Evolutionary conservation across 495 filamentous ascomycete species (phyloP), one percentile per base, ranked within the genome.

Genomic region (Hyaloscypha finlandica): DNA sequence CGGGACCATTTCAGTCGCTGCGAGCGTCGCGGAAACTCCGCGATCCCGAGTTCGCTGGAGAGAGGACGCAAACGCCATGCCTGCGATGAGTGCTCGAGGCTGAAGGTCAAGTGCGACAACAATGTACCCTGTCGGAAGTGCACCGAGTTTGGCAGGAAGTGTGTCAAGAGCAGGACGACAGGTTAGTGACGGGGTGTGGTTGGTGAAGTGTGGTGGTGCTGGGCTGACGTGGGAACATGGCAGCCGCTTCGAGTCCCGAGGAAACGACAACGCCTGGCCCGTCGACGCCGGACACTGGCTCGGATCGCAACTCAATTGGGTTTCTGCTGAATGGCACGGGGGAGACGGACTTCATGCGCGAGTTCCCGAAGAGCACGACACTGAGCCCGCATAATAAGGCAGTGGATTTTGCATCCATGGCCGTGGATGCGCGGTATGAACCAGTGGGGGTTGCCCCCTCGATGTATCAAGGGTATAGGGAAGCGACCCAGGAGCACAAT

Each of bases 21-120:
- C 35, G 72, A 74, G 37, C 58, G 58, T 1, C 52, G 72, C 0
- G 72, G 72, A 11, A 66, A 48, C 22, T 69, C 61, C 9, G 64
- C 66, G 4, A 74, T 74, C 31, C 72, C 72, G 16, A 69, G 58
- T 32, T 66, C 65, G 3, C 56, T 70, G 8, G 72, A 74, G 45
- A n/a, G 72, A 31, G 72, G 72, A 8, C 63, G 72, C 3, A 74
- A 74, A 54, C 45, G 69, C 29, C 72, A 74, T 59, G 72, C 72
- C 6, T 74, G 69, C 58, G 72, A 74, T 45, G 67, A 74, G 48
- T 74, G 72, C 48, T 70, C 72, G 20, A 61, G 72, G 30, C 33
- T 74, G 52, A 74, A 74, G 53, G 69, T 74, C 60, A 74, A 74
- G 39, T 74, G 72, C 57, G 72, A 74, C 45, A 74, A 68, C 51